These are phyloP conservation scores for Rosellinia necatrix DNA, from an alignment of 2,329 filamentous ascomycete genomes.

Conservation along the genomic window DNA sequence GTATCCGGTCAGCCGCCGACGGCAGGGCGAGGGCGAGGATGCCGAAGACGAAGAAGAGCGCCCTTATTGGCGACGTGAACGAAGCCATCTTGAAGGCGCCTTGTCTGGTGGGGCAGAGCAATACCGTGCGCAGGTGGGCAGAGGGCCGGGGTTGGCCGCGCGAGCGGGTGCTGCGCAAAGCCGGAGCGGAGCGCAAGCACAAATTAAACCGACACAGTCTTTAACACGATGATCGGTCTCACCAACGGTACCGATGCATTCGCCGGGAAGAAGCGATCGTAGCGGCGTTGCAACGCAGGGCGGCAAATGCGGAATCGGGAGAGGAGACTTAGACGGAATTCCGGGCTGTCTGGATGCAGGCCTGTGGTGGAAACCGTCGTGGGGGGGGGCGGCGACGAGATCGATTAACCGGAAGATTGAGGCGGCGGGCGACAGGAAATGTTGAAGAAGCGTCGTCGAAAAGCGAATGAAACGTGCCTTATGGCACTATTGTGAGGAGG, in stretches of 20 bases:
- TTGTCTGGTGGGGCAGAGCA: neutral
- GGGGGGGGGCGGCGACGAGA: too few relatives aligned
- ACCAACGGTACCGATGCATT: neutral
- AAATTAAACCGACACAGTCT: neutral
- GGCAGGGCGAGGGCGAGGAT: constrained; percentile 34
- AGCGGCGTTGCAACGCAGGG: constrained; percentile 6
- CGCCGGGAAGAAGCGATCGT: neutral
- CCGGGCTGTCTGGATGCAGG: too few relatives aligned
- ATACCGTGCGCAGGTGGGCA: neutral
- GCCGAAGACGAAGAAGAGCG: constrained; percentile 23
- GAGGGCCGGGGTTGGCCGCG: constrained; percentile 5
- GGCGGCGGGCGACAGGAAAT: constrained; percentile 8
- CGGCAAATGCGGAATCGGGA: constrained; percentile 5
- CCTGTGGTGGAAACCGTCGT: too few relatives aligned
- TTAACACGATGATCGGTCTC: neutral
- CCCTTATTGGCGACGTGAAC: constrained; percentile 11
- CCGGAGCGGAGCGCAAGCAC: neutral
- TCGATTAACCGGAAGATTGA: too few relatives aligned
- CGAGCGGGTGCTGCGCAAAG: constrained; percentile 7
- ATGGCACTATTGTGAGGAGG: constrained; percentile 7
- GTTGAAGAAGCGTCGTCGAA: neutral
- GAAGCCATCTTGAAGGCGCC: constrained; percentile 15
- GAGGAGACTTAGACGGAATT: too few relatives aligned
- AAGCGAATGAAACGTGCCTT: constrained; percentile 25
- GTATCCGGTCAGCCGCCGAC: constrained; percentile 31